Conservation (phyloP, 2,329 filamentous ascomycete species). For the Metarhizium album region DNA sequence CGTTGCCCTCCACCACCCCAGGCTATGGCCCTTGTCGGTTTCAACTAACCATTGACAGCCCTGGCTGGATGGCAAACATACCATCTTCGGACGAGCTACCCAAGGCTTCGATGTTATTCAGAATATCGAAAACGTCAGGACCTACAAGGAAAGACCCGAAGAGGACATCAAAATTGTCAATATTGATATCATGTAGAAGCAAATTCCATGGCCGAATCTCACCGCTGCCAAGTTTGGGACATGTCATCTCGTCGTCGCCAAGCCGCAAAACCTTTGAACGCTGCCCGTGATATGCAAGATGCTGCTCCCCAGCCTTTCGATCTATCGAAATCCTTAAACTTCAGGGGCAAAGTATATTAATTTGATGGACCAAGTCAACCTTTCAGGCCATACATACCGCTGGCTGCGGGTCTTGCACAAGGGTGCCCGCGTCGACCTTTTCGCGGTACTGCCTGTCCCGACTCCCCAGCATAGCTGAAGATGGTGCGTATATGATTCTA, state of each 20-base stretch:
- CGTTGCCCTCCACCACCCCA: not conserved
- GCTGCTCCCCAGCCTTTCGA: not conserved
- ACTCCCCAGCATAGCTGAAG: slow-evolving; percentile 1
- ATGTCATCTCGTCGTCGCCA: not conserved
- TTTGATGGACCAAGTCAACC: slow-evolving; percentile 1
- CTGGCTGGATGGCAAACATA: slow-evolving; percentile 94
- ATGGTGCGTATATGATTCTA: slow-evolving; percentile 5
- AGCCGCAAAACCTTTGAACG: not conserved
- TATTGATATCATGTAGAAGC: slow-evolving; percentile 50
- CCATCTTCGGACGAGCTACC: slow-evolving; percentile 84
- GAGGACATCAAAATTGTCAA: slow-evolving; percentile 97
- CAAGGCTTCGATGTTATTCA: slow-evolving; percentile 91
- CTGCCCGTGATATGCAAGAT: not conserved
- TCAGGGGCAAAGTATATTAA: not conserved
- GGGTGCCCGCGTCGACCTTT: not conserved
- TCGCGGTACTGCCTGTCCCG: slow-evolving; percentile 2
- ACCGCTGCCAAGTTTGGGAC: not conserved
- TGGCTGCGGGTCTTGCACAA: slow-evolving; percentile 2
- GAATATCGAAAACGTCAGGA: slow-evolving; percentile 84
- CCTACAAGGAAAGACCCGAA: slow-evolving; percentile 84
- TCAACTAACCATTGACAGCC: slow-evolving; percentile 34
- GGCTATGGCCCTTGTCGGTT: slow-evolving; percentile 5
- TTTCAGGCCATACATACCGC: slow-evolving; percentile 1
- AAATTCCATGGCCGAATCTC: not conserved
- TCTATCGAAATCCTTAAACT: not conserved